Evolutionary conservation across 2,329 filamentous ascomycete genomes (phyloP), one percentile per base, ranked within the genome.

Genomic region (Nectriaceae sp.): DNA sequence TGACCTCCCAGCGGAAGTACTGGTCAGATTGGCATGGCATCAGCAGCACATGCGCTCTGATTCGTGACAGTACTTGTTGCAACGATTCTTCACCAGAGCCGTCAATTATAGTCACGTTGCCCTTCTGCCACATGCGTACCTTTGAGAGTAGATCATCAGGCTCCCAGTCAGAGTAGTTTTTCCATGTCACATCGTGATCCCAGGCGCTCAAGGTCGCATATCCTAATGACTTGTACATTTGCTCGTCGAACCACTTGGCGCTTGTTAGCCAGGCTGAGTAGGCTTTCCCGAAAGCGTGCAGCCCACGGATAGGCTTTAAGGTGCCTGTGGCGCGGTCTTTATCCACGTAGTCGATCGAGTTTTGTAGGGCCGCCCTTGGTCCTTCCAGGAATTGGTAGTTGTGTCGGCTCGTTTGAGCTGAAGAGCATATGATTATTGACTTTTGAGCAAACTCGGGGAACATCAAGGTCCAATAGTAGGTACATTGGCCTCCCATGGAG

Each of bases 1-100:
- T 65, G 31, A 66, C 67, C 36, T 61, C 61, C 47, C 52, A 60
- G 5, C 82, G 76, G 55, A 88, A 88, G 60, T 88, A 88, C 35
- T 88, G 74, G 63, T 88, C 85, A 0, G 83, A 87, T 60, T 79
- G 77, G 21, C 71, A 70, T 0, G 84, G 85, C 49, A 88, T 66
- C 2, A 88, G 78, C 50, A 88, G 62, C 0, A 80, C 78, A 52
- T 79, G 84, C 1, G 83, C 80, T 64, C 80, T 82, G 60, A 88
- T 85, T 2, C 70, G 75, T 40, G 75, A 70, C 73, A 88, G 70
- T 0, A 79, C 78, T 49, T 74, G 75, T 50, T 75, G 71, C 48
- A 83, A 80, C 10, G 58, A 57, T 1, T 44, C 54, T 5, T 40
- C 47, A 11, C 54, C 56, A 31, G 52, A 57, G 4, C 53, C 51